Evolutionary conservation across 805 yeast species (phyloP), one percentile per base, ranked within the genome.

Genomic region (Pichia insulana): DNA sequence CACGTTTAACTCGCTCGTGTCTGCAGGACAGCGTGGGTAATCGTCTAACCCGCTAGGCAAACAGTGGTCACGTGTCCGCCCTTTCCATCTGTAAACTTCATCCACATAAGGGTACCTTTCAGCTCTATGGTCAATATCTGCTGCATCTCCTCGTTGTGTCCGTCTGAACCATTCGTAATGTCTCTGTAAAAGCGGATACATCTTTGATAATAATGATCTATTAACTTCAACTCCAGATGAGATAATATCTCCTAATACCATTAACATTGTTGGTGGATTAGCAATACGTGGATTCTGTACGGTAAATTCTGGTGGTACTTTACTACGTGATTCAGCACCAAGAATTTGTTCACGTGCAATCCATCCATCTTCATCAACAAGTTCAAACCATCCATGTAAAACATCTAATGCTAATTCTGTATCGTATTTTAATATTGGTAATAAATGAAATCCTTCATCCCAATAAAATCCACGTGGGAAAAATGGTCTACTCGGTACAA

Each of bases 381-480:
- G 63, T 30, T 71, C 62, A 58, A 90, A 85, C 98, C 98, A 92
- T 40, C 95, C 83, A 55, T 80, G 72, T 44, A 89, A 57, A 15
- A 92, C 80, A 50, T 86, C 92, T 47, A 88, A 67, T 0, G 78
- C 85, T 35, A 89, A 66, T 55, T 86, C 95, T 13, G 84, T 71
- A 61, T 92, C 97, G 57, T 82, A 89, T 37, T 82, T 81, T 51
- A 84, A 61, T 31, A 92, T 66, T 7, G 95, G 95, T 33, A 89
- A 67, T 46, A 90, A 67, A 59, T 90, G 96, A 62, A 92, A 92
- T 0, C 98, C 98, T 63, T 92, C 98, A 62, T 92, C 98, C 98
- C 98, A 92, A 57, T 85, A 87, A 56, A 92, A 92, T 0, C 98
- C 98, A 49, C 98, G 73, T 3, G 98, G 97, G 62, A 92, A 92